Evolutionary conservation across 2,329 filamentous ascomycete species (phyloP), one percentile per base, ranked within the genome.

Genomic region (Microdochium bolleyi): DNA sequence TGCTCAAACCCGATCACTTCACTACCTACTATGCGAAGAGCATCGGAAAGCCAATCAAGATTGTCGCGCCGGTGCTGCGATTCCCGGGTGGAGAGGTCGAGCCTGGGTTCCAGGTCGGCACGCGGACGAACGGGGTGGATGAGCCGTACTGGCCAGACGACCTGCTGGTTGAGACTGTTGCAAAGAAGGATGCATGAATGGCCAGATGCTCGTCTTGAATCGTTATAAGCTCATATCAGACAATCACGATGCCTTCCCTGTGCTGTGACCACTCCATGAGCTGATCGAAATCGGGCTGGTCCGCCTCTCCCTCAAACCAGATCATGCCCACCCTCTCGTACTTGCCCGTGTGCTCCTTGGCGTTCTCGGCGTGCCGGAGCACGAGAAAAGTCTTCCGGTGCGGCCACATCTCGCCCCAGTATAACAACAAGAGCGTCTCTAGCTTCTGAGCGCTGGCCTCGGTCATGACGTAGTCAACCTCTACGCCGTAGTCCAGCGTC

Each of bases 1-100:
- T 81, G 1, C 73, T 82, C 53, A 67, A 73, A 3, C 68, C 73
- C 0, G 63, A 66, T 0, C 82, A 78, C 61, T 81, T 82, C 53
- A 71, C 77, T 60, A 27, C 24, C 10, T 53, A 51, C 32, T 50
- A 51, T 27, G 52, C 54, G 1, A 50, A 54, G 30, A 44, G 53
- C 2, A 57, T 77, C 14, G 71, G 65, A 0, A 65, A 59, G 10
- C 61, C 65, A 1, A 64, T 80, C 21, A 55, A 62, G 3, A 64
- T 63, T 19, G 66, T 74, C 8, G 76, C 74, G 56, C 75, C 76
- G 0, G 62, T 79, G 7, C 64, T 73, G 7, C 61, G 66, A 44
- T 79, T 70, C 49, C 53, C 55, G 10, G 60, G 65, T 22, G 63
- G 64, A 7, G 59, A 63, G 27, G 69, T 77, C 4, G 57, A 72